Percentiles rank a stretch among this genome's conserved stretches.
Conservation (phyloP, 257 asterid species). For the Fraxinus excelsior region DNA sequence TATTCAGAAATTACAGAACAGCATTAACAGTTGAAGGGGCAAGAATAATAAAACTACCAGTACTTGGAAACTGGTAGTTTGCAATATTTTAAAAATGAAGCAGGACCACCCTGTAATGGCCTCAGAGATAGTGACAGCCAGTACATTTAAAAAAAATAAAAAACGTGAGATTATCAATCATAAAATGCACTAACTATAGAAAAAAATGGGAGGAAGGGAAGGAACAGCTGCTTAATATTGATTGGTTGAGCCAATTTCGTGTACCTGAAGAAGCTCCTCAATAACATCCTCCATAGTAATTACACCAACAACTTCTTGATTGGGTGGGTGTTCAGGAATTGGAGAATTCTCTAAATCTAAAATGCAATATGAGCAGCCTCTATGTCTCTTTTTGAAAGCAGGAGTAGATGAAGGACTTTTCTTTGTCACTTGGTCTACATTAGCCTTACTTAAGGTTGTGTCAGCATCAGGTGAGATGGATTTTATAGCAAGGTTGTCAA, state of each 20-base stretch:
- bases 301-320: constrained; percentile 89
- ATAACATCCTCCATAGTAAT: constrained; percentile 98
- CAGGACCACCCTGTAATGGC: neutral
- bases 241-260: neutral
- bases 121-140: neutral
- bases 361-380: constrained; percentile 93
- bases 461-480: constrained; percentile 40
- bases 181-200: neutral
- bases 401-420: constrained; percentile 80
- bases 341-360: constrained; percentile 79
- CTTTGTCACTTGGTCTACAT: constrained; percentile 47
- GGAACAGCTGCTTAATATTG: neutral
- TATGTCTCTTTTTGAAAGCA: constrained; percentile 89
- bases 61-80: neutral
- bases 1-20: neutral
- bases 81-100: neutral
- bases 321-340: constrained; percentile 74
- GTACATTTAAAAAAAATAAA: neutral
- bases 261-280: constrained; percentile 99
- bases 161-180: neutral
- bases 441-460: constrained; percentile 40
- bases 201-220: neutral
- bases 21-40: neutral
- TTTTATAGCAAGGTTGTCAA: constrained; percentile 40
- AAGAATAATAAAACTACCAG: neutral